These are phyloP conservation scores for Amborella trichopoda DNA, from an alignment of 164 flowering plant genomes.

Conservation along the genomic window DNA sequence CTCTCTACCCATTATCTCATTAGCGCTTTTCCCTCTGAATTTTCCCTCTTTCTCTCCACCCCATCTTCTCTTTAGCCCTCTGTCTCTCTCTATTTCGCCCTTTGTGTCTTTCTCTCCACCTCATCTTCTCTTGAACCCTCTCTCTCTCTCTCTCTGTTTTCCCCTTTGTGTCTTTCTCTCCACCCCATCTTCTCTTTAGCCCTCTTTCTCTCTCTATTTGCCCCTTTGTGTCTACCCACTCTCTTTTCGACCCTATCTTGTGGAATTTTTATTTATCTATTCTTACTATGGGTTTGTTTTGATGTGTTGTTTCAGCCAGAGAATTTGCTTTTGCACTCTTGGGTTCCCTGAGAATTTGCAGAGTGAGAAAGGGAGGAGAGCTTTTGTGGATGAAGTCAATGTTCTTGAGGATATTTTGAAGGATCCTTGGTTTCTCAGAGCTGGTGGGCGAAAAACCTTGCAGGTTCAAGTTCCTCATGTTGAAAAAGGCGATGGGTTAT, in stretches of 20 bases:
- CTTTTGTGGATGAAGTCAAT: constrained; percentile 36
- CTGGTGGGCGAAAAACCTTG: constrained; percentile 29
- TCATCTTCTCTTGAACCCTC: too few species aligned
- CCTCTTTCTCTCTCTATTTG: constrained; percentile 1
- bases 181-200: not conserved
- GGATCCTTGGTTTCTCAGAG: constrained; percentile 53
- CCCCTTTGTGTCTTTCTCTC: not conserved
- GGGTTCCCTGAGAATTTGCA: constrained; percentile 56
- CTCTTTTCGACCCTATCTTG: too few species aligned
- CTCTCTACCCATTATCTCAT: too few species aligned
- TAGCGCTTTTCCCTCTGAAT: too few species aligned
- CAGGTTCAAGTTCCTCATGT: constrained; percentile 76
- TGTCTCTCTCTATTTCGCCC: too few species aligned
- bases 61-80: too few species aligned
- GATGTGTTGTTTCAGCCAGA: constrained; percentile 31
- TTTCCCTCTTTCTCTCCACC: too few species aligned
- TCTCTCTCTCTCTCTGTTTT: constrained; percentile 6
- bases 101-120: too few species aligned
- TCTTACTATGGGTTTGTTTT: not conserved
- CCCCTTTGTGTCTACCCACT: too few species aligned
- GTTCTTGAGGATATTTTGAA: constrained; percentile 40
- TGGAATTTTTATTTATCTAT: not conserved
- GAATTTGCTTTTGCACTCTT: constrained; percentile 66
- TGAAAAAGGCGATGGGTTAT: constrained; percentile 10
- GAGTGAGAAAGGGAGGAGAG: constrained; percentile 22